Evolutionary conservation across 768 basidiomycete species (phyloP), one percentile per base, ranked within the genome.

Genomic region (Boletus patriciae): DNA sequence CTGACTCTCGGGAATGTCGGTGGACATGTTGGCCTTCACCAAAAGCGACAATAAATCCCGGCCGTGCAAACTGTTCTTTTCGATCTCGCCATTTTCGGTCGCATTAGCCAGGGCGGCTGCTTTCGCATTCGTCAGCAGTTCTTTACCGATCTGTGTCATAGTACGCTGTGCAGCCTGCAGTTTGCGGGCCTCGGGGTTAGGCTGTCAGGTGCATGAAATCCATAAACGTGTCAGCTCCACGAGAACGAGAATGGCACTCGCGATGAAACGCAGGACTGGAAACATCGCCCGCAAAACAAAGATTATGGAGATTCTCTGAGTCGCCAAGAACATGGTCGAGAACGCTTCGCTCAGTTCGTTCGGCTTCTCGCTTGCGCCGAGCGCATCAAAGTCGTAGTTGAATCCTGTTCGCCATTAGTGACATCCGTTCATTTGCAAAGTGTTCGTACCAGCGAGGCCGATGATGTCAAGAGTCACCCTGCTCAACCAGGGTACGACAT

Each of bases 1-100:
- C 64, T 86, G 84, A 44, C 62, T 73, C 7, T 80, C 79, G 0
- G 81, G 79, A 5, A 85, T 61, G 63, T 89, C 84, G 1, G 78
- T 80, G 0, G 83, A 79, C 73, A 85, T 80, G 65, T 89, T 90
- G 4, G 87, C 86, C 56, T 52, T 60, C 19, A 60, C 56, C 7
- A 59, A 38, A 11, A 59, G 4, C 5, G 59, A 61, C 11, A 89
- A 72, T 4, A 90, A 65, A 70, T 88, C 87, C 18, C 82, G 78
- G 19, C 75, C 75, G 1, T 60, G 62, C 13, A 74, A 48, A 12
- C 49, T 63, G n/a, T 68, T 66, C 55, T 74, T 70, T 71, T 75
- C 67, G 11, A 74, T 72, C 41, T 65, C 69, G 9, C 66, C 67
- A 8, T 62, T 58, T 41, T 67, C 62, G 2, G 56, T 63, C 12